Conservation (phyloP, 495 filamentous ascomycete genomes). For the Rostrohypoxylon terebratum region DNA sequence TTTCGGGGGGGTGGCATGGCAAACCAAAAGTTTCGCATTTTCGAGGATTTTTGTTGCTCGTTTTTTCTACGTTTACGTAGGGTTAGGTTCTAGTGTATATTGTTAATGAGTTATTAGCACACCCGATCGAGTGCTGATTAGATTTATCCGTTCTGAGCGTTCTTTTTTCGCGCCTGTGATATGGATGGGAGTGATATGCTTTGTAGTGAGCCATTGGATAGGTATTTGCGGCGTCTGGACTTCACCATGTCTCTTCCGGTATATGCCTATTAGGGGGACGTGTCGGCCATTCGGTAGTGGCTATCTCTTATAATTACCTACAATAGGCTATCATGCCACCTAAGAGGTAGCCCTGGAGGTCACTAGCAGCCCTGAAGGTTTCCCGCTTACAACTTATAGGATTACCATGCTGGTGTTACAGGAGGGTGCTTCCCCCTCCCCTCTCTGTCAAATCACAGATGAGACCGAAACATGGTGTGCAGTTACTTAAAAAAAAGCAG, state of each 20-base stretch:
- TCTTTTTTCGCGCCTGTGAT: no score
- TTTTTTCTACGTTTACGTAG: conserved; percentile 5
- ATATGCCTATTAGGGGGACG: background rate
- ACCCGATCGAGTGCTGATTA: background rate
- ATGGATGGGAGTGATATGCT: background rate
- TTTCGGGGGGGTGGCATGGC: background rate
- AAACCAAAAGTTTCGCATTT: conserved; percentile 9
- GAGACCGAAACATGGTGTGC: no score
- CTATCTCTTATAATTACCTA: background rate
- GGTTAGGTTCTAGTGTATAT: conserved; percentile 33
- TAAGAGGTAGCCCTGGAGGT: no score
- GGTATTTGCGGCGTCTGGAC: background rate
- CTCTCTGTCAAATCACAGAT: no score
- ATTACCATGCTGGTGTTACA: no score
- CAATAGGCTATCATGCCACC: background rate
- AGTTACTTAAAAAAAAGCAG: background rate
- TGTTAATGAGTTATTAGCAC: conserved; percentile 33
- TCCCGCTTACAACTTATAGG: no score
- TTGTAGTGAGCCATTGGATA: background rate
- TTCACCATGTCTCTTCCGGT: background rate
- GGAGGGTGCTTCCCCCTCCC: no score
- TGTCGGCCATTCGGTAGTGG: background rate
- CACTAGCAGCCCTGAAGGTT: no score
- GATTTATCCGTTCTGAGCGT: background rate
- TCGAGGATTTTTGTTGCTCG: background rate